phyloP scores from a whole-genome alignment of 768 basidiomycete species.

The Calvatia gigantea region DNA sequence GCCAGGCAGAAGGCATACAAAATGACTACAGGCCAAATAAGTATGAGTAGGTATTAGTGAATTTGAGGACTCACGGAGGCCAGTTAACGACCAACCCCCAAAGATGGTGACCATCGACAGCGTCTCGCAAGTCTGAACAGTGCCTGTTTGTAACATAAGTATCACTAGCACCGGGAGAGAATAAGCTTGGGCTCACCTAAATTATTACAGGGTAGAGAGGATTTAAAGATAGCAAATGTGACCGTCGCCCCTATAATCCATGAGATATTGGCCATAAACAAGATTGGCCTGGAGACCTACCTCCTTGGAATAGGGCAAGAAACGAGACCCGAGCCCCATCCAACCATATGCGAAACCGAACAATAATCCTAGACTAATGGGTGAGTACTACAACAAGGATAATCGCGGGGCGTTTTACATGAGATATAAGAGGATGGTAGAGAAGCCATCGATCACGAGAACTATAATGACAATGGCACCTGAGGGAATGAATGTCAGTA shows the following conservation, averaged over 20 bases:
- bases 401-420: constrained; percentile 25
- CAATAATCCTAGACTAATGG: constrained; percentile 29
- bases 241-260: constrained; percentile 27
- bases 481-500: constrained; percentile 14
- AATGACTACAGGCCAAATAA: constrained; percentile 17
- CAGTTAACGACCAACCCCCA: constrained; percentile 29
- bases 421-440: constrained; percentile 31
- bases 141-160: constrained; percentile 17
- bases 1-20: constrained; percentile 27
- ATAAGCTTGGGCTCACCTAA: constrained; percentile 23
- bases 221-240: constrained; percentile 25
- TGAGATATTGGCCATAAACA: not conserved
- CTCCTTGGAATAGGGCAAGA: constrained; percentile 29
- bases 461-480: constrained; percentile 31
- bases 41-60: not conserved
- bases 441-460: constrained; percentile 27
- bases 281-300: constrained; percentile 15
- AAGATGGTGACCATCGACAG: constrained; percentile 25
- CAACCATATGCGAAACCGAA: constrained; percentile 34
- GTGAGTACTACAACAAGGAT: not conserved
- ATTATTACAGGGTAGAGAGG: constrained; percentile 31
- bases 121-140: constrained; percentile 25
- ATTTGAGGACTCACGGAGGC: constrained; percentile 27
- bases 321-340: constrained; percentile 30
- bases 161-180: not conserved